Percentiles rank a stretch among this genome's conserved stretches.
phyloP scores from a whole-genome alignment of 2,329 filamentous ascomycete genomes.

The Thyridium curvatum region DNA sequence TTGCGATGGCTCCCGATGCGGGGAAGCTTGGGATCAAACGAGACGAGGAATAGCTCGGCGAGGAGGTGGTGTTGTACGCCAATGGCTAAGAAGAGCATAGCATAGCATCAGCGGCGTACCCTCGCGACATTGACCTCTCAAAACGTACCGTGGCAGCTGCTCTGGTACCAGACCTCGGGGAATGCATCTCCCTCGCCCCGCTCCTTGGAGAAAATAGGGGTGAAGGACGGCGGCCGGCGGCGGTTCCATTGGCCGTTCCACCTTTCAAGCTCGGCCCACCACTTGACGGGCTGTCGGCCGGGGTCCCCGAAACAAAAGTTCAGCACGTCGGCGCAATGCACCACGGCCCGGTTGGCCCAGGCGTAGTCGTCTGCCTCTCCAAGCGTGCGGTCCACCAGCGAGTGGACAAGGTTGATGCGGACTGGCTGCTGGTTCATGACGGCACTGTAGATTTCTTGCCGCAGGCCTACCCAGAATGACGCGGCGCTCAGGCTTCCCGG shows the following conservation, averaged over 20 bases:
- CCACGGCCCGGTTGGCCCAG: slow-evolving; percentile 56
- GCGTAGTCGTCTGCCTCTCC: slow-evolving; percentile 41
- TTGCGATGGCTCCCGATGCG: slow-evolving; percentile 35
- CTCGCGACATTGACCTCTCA: no score
- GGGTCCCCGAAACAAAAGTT: slow-evolving; percentile 52
- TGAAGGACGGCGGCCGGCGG: slow-evolving; percentile 43
- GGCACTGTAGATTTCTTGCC: slow-evolving; percentile 54
- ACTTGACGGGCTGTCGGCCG: slow-evolving; percentile 15
- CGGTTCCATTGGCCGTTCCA: slow-evolving; percentile 40
- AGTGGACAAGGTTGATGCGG: slow-evolving; percentile 41
- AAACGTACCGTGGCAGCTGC: slow-evolving; percentile 42
- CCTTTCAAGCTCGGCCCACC: slow-evolving; percentile 37
- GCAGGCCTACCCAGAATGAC: slow-evolving; percentile 50
- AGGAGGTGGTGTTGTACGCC: slow-evolving; percentile 56
- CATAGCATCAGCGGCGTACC: no score
- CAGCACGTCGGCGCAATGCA: slow-evolving; percentile 57
- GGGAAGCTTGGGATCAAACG: slow-evolving; percentile 48
- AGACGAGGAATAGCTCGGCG: slow-evolving; percentile 48
- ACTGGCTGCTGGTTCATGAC: slow-evolving; percentile 39
- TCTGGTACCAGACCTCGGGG: slow-evolving; percentile 51
- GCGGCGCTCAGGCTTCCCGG: slow-evolving; percentile 40
- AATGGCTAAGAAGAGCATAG: slow-evolving; percentile 33
- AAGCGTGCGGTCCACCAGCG: slow-evolving; percentile 44
- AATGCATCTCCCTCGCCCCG: slow-evolving; percentile 35
- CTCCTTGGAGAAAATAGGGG: slow-evolving; percentile 44